Conservation (phyloP, 23 red algal genomes). For the Agarophyton chilense region DNA sequence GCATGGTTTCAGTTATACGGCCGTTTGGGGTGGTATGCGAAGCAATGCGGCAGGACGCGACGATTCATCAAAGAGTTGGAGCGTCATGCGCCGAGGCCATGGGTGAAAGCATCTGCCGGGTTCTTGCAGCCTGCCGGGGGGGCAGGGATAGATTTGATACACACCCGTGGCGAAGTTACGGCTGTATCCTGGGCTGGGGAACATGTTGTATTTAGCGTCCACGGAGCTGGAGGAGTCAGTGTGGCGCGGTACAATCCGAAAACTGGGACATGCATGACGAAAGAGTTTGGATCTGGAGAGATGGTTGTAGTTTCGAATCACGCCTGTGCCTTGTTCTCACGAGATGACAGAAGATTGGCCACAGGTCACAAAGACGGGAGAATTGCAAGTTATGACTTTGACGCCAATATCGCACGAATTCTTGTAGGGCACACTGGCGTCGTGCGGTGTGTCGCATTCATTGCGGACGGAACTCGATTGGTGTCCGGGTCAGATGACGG, state of each 20-base stretch:
- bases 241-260: not conserved
- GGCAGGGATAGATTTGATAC: not conserved
- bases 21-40: not conserved
- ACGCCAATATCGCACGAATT: not conserved
- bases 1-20: too few species aligned
- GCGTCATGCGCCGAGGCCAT: not conserved
- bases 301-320: not conserved
- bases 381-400: not conserved
- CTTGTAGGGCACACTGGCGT: not conserved
- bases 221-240: not conserved
- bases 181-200: not conserved
- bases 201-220: not conserved
- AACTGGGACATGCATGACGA: not conserved
- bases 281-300: not conserved
- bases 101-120: not conserved
- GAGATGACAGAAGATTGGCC: not conserved
- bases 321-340: not conserved
- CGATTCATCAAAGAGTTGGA: not conserved
- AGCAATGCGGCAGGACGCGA: not conserved
- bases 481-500: conserved; percentile 26
- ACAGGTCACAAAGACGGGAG: not conserved
- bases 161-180: not conserved
- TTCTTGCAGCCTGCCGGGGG: not conserved
- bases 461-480: not conserved
- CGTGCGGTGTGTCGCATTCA: not conserved